A percentile compares a stretch with the other conserved stretches of the same genome.
These are phyloP conservation scores for Paecilomyces formosus DNA, from an alignment of 2,329 filamentous ascomycete species.

Conservation along the genomic window DNA sequence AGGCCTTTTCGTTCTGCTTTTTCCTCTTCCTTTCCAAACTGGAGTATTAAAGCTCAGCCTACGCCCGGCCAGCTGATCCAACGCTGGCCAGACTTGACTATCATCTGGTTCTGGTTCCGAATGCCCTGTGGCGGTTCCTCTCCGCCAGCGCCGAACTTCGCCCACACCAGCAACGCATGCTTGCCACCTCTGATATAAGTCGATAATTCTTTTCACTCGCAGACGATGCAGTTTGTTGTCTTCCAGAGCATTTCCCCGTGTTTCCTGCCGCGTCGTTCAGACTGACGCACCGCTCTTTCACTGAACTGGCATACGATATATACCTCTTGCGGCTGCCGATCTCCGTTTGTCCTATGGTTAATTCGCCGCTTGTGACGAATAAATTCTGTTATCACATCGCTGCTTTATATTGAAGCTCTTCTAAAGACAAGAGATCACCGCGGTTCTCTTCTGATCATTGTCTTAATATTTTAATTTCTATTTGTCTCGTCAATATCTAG, in stretches of 20 bases:
- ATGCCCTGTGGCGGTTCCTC: not conserved
- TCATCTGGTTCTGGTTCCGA: not conserved
- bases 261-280: not conserved
- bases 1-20: not conserved
- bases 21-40: not conserved
- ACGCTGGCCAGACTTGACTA: not conserved
- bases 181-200: not conserved
- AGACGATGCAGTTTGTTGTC: not conserved
- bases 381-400: not conserved
- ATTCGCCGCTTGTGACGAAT: not conserved
- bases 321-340: not conserved
- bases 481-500: not conserved
- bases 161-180: not conserved
- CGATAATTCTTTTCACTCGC: not conserved
- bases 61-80: not conserved
- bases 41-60: not conserved
- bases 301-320: not conserved
- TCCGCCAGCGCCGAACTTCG: not conserved
- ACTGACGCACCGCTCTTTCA: not conserved
- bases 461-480: not conserved
- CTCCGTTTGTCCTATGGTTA: not conserved
- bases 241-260: not conserved
- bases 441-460: not conserved
- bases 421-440: not conserved
- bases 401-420: not conserved